Base-by-base conservation (phyloP, 495 filamentous ascomycete genomes). In the Thermochaetoides thermophila region DNA sequence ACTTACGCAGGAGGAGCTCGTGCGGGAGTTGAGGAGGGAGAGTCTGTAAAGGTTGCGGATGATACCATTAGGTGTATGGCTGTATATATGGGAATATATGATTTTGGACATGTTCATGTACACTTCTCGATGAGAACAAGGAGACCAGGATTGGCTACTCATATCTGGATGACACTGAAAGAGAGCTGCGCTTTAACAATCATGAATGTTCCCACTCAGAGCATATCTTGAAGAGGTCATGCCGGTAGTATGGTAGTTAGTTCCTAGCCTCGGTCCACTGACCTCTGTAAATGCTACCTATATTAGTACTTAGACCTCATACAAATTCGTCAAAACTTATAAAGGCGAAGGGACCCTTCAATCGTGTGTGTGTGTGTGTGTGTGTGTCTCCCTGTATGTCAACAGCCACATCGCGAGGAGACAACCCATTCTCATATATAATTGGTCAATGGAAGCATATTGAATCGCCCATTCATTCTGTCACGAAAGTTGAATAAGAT, bases 371-470 rank as follows among this genome's bases (percentile, higher is more conserved):
- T n/a, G n/a, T n/a, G n/a, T n/a, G n/a, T n/a, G n/a, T n/a, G n/a
- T n/a, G n/a, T n/a, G n/a, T n/a, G n/a, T n/a, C n/a, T 13, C 27
- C 27, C 10, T n/a, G 10, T 8, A 15, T 5, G 6, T 15, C 27
- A 15, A n/a, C 14, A 29, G 10, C 27, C 9, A 29, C 14, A 29
- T 76, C 32, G 72, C n/a, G n/a, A n/a, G n/a, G n/a, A n/a, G n/a
- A n/a, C n/a, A n/a, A n/a, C n/a, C n/a, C n/a, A n/a, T n/a, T n/a
- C n/a, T n/a, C n/a, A n/a, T n/a, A n/a, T n/a, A n/a, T n/a, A n/a
- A n/a, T n/a, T n/a, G n/a, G n/a, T n/a, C n/a, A n/a, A n/a, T n/a
- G n/a, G n/a, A n/a, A n/a, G n/a, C n/a, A n/a, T n/a, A n/a, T n/a
- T n/a, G n/a, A n/a, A n/a, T n/a, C n/a, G n/a, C n/a, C n/a, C n/a